A percentile compares a stretch with the other conserved stretches of the same genome.
These are phyloP conservation scores for Helicostylum pulchrum DNA, from an alignment of 192 early-diverging fungal genomes.

Conservation along the genomic window DNA sequence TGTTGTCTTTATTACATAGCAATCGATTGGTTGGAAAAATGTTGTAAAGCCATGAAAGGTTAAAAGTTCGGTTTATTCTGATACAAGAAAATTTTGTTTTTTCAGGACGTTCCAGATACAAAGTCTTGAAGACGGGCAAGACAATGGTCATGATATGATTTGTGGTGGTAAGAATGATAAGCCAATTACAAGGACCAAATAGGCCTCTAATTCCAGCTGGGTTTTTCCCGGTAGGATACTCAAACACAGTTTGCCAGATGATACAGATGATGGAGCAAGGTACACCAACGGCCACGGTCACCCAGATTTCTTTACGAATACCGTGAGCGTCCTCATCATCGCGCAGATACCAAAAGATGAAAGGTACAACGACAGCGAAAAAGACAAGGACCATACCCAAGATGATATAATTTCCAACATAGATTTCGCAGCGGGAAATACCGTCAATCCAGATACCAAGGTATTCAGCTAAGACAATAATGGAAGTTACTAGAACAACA, in stretches of 20 bases:
- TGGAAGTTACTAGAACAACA: neutral
- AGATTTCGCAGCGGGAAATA: neutral
- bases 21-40: too few relatives aligned
- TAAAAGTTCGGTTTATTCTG: too few relatives aligned
- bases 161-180: neutral
- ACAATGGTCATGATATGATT: constrained; percentile 10
- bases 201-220: neutral
- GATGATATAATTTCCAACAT: constrained; percentile 11
- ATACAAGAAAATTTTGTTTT: too few relatives aligned
- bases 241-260: constrained; percentile 26
- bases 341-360: constrained; percentile 46
- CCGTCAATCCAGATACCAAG: neutral
- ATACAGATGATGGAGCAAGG: constrained; percentile 40
- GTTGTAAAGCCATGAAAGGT: too few relatives aligned
- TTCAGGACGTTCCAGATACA: neutral
- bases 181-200: constrained; percentile 10
- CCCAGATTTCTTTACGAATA: constrained; percentile 53
- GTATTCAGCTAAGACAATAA: neutral
- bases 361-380: constrained; percentile 45
- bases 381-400: constrained; percentile 21
- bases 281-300: constrained; percentile 42
- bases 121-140: neutral
- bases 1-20: too few relatives aligned
- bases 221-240: neutral
- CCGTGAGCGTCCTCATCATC: constrained; percentile 51